A percentile compares a stretch with the other conserved stretches of the same genome.
Conservation (phyloP, 1,284 basidiomycete genomes). For the Erythrobasidium hasegawianum region DNA sequence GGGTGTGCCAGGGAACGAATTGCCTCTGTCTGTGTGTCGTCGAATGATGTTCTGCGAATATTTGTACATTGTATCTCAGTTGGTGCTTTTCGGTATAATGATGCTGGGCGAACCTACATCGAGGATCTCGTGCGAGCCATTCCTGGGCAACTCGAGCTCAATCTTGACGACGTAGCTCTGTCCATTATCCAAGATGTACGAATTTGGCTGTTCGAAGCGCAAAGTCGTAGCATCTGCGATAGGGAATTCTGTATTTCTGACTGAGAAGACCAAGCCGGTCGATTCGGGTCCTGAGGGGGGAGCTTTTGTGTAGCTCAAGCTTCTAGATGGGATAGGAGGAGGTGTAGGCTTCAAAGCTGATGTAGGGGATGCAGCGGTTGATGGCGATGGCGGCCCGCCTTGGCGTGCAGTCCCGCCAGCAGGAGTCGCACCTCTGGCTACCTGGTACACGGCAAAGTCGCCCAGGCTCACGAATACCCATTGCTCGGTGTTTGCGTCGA, state of each 20-base stretch:
- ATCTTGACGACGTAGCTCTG: constrained; percentile 23
- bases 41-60: not conserved
- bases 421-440: too few relatives aligned
- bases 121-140: constrained; percentile 25
- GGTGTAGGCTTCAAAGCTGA: not conserved
- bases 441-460: constrained; percentile 29
- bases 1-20: not conserved
- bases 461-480: constrained; percentile 26
- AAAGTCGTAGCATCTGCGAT: constrained; percentile 12
- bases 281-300: not conserved
- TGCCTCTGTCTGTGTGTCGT: not conserved
- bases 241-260: constrained; percentile 30
- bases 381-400: constrained; percentile 7
- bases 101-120: constrained; percentile 8
- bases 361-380: constrained; percentile 4
- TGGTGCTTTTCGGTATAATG: too few relatives aligned
- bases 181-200: constrained; percentile 25
- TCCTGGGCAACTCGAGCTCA: constrained; percentile 20
- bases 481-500: not conserved
- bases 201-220: constrained; percentile 13
- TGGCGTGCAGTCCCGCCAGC: too few relatives aligned
- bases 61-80: too few relatives aligned
- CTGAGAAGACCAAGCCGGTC: constrained; percentile 19
- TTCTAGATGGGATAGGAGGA: not conserved
- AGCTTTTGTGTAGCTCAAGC: not conserved